A percentile compares a stretch with the other conserved stretches of the same genome.
phyloP scores from a whole-genome alignment of 257 asterid genomes.

The Coffea canephora region DNA sequence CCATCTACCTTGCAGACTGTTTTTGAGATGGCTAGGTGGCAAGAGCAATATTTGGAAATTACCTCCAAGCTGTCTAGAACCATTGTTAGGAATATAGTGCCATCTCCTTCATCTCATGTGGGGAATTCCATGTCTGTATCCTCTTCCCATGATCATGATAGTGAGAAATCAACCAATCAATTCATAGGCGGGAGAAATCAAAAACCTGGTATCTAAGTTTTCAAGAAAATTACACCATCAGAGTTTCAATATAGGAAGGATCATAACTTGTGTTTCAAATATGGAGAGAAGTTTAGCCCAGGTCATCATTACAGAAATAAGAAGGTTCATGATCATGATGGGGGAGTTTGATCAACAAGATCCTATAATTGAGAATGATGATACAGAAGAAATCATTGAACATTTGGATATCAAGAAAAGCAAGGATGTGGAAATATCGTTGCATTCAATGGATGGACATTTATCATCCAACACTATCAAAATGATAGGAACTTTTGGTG shows the following conservation, averaged over 20 bases:
- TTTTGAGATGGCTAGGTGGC: neutral
- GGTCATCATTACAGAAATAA: neutral
- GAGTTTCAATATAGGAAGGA: neutral
- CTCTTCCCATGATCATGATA: no score
- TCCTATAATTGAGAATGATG: neutral
- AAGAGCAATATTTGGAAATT: no score
- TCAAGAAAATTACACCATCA: neutral
- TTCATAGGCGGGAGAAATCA: no score
- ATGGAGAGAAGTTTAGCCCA: neutral
- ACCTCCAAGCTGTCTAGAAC: no score
- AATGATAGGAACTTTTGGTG: fast-evolving
- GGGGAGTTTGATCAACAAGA: neutral
- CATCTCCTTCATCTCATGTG: no score
- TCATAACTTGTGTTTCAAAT: neutral
- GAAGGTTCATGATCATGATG: neutral
- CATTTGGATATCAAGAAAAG: neutral
- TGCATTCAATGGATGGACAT: neutral
- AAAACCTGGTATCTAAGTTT: neutral
- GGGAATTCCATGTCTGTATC: no score
- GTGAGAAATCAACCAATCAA: no score
- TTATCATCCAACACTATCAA: neutral
- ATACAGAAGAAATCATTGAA: neutral
- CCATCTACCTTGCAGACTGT: neutral
- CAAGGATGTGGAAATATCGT: neutral
- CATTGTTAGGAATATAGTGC: no score